Evolutionary conservation across 768 basidiomycete species (phyloP), one percentile per base, ranked within the genome.

Genomic region (Cystofilobasidium bisporidii): DNA sequence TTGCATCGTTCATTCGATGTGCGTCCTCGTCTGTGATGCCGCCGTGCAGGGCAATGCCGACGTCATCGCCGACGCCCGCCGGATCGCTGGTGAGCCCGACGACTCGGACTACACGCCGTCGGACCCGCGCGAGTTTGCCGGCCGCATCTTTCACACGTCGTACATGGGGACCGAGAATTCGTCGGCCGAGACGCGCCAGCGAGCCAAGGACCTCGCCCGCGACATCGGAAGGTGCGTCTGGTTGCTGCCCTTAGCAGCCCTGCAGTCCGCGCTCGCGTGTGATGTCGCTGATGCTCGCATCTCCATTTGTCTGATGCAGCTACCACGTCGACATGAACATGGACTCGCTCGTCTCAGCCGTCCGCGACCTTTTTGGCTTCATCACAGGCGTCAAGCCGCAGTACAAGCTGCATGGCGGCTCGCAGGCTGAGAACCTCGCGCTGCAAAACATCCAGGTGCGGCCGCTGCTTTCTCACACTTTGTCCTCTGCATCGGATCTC

Each of bases 161-260:
- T 99, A 94, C 78, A 98, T 99, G 96, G 94, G 94, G 8, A 99
- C 96, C 0, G 89, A 92, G 76, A 93, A 98, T 76, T 97, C 94
- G 10, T 90, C 87, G 69, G 76, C 76, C 0, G 96, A 96, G 72
- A 98, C 96, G 10, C 80, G 91, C 15, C 79, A 81, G 69, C 81
- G 96, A 40, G 96, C 96, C 0, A 93, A 89, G 75, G 85, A 87
- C 53, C 83, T 99, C 4, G 84, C 89, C 9, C 82, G 85, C 45
- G 87, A 90, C 0, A 93, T 99, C 63, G 94, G 94, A 74, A 87
- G 89, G 93, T 90, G 71, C 62, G 79, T 36, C n/a, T n/a, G n/a
- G n/a, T n/a, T n/a, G n/a, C n/a, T n/a, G n/a, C n/a, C n/a, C n/a
- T n/a, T n/a, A n/a, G n/a, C n/a, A n/a, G n/a, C n/a, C n/a, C n/a